Evolutionary conservation across 2,329 filamentous ascomycete species (phyloP).

Genomic region (Dactylellina leptospora): DNA sequence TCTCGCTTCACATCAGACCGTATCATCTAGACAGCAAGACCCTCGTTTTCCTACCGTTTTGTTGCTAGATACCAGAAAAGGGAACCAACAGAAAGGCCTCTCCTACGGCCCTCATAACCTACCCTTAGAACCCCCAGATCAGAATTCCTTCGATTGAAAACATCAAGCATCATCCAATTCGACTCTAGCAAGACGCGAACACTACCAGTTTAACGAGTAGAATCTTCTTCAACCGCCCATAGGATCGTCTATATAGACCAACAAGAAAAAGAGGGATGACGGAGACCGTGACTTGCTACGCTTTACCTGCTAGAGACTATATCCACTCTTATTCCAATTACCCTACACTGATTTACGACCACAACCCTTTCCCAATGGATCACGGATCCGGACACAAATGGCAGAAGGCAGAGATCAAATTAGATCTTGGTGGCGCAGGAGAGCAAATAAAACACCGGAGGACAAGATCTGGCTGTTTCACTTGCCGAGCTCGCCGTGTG

Average conservation of each 20-base stretch:
- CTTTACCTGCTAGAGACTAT: constrained; percentile 20
- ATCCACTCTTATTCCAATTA: constrained; percentile 35
- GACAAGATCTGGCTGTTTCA: constrained; percentile 92
- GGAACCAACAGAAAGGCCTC: no score
- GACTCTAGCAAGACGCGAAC: no score
- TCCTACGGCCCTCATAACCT: no score
- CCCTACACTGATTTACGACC: constrained; percentile 31
- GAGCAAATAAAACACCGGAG: constrained; percentile 91
- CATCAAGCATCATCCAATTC: no score
- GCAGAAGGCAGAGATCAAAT: constrained; percentile 47
- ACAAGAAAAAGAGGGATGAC: constrained; percentile 25
- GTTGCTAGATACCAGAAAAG: no score
- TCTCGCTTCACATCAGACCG: neutral
- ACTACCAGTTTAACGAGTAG: no score
- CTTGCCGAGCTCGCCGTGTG: constrained; percentile 86
- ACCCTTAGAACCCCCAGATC: no score
- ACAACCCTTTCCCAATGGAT: constrained; percentile 34
- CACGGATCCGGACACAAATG: constrained; percentile 28
- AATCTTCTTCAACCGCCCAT: no score
- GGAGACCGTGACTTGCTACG: constrained; percentile 30
- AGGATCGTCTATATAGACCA: no score
- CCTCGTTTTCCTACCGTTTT: no score
- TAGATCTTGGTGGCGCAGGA: constrained; percentile 55
- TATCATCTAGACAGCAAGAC: no score
- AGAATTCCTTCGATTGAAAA: no score